phyloP scores from a whole-genome alignment of 177 flowering plant species.

The Telopea speciosissima region DNA sequence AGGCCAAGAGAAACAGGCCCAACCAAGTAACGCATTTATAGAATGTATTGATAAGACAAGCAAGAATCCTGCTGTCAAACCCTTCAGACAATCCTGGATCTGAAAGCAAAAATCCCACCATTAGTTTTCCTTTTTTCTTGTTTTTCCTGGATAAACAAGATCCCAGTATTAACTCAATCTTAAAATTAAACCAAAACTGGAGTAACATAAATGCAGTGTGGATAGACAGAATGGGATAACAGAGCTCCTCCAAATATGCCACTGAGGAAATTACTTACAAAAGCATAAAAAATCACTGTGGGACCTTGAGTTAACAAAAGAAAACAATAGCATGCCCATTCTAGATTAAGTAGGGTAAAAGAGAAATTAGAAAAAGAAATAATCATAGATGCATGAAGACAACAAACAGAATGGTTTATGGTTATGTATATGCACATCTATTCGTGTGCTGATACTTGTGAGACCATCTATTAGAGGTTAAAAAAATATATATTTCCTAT shows the following conservation, averaged over 20 bases:
- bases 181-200: neutral
- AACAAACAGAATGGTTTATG: too few species aligned
- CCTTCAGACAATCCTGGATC: conserved; percentile 49
- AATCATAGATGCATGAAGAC: neutral
- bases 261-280: neutral
- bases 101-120: conserved; percentile 31
- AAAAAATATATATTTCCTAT: neutral
- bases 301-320: neutral
- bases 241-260: neutral
- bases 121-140: neutral
- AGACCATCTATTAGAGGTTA: too few species aligned
- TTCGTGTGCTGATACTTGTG: too few species aligned
- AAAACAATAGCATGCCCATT: neutral
- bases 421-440: too few species aligned
- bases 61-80: conserved; percentile 56
- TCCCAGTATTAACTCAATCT: conserved; percentile 1
- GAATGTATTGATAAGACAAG: conserved; percentile 58
- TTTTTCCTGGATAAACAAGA: neutral
- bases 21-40: conserved; percentile 55
- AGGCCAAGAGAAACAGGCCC: conserved; percentile 48
- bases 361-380: neutral
- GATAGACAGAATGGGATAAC: neutral
- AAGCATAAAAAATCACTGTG: neutral
- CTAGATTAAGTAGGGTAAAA: neutral
- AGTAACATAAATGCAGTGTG: neutral